Evolutionary conservation across 2,329 filamentous ascomycete genomes (phyloP).

Genomic region (Sarocladium kiliense): DNA sequence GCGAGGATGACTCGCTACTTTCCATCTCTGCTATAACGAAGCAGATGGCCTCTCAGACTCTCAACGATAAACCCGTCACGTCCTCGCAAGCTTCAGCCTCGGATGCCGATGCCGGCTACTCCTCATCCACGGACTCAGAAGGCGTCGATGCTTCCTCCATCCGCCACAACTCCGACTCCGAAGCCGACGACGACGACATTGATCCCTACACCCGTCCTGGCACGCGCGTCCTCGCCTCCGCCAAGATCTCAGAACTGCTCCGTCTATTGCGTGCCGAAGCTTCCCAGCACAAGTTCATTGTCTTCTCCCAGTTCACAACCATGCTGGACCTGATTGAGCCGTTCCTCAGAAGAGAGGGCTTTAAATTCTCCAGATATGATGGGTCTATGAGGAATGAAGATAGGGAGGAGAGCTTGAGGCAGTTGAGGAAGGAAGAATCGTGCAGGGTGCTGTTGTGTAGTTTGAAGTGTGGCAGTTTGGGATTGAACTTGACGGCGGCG

Average conservation of each 20-base stretch:
- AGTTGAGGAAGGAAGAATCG: slow-evolving; percentile 66
- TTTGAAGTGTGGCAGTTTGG: slow-evolving; percentile 87
- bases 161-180: slow-evolving; percentile 23
- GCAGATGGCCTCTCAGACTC: slow-evolving; percentile 30
- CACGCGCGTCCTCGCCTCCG: slow-evolving; percentile 60
- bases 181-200: slow-evolving; percentile 22
- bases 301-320: slow-evolving; percentile 96
- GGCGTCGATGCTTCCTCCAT: slow-evolving; percentile 8
- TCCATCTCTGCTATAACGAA: slow-evolving; percentile 31
- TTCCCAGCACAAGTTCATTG: slow-evolving; percentile 87
- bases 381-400: slow-evolving; percentile 91
- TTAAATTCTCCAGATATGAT: slow-evolving; percentile 86
- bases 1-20: slow-evolving; percentile 23
- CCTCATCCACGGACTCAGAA: slow-evolving; percentile 11
- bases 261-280: slow-evolving; percentile 75
- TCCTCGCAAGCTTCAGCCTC: slow-evolving; percentile 1
- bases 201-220: slow-evolving; percentile 26
- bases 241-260: slow-evolving; percentile 86
- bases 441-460: slow-evolving; percentile 87
- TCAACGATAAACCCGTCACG: slow-evolving; percentile 20
- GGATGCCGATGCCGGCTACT: slow-evolving; percentile 12
- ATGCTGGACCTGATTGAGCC: slow-evolving; percentile 97
- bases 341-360: slow-evolving; percentile 69
- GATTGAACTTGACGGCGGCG: slow-evolving; percentile 90
- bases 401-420: slow-evolving; percentile 78